These are phyloP conservation scores for Pythium dissimile DNA, from an alignment of 352 stramenopile species.

Conservation along the genomic window DNA sequence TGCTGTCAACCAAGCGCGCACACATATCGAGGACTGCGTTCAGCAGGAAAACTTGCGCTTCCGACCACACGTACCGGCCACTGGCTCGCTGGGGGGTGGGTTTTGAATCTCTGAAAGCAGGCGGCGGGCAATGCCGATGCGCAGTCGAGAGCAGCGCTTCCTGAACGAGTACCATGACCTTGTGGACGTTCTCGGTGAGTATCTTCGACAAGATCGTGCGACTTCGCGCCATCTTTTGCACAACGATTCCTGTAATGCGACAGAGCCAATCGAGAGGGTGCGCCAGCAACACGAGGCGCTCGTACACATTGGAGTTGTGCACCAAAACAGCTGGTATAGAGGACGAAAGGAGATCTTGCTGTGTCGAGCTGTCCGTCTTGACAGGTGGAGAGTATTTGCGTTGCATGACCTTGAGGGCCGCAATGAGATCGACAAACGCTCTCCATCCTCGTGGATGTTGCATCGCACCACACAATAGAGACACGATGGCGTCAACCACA, in stretches of 20 bases:
- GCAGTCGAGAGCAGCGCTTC: slow-evolving; percentile 53
- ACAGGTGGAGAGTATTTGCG: slow-evolving; percentile 43
- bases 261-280: slow-evolving; percentile 61
- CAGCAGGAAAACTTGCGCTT: slow-evolving; percentile 65
- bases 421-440: slow-evolving; percentile 64
- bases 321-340: slow-evolving; percentile 18
- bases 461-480: slow-evolving; percentile 73
- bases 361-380: not conserved
- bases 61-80: slow-evolving; percentile 37
- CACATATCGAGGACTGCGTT: slow-evolving; percentile 74
- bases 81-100: slow-evolving; percentile 10
- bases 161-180: slow-evolving; percentile 60
- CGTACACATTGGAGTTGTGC: not conserved
- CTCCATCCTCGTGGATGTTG: slow-evolving; percentile 52
- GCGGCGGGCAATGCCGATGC: slow-evolving; percentile 15
- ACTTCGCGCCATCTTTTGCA: slow-evolving; percentile 73
- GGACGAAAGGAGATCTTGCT: not conserved
- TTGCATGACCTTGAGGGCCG: slow-evolving; percentile 55
- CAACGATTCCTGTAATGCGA: slow-evolving; percentile 59
- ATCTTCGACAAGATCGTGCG: slow-evolving; percentile 71
- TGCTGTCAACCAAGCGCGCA: slow-evolving; percentile 68
- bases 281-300: slow-evolving; percentile 21
- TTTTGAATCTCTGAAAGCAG: too few relatives aligned
- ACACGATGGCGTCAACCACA: slow-evolving; percentile 81
- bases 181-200: slow-evolving; percentile 77